Evolutionary conservation across 2,329 filamentous ascomycete genomes (phyloP).

Genomic region (Fusarium pseudograminearum): DNA sequence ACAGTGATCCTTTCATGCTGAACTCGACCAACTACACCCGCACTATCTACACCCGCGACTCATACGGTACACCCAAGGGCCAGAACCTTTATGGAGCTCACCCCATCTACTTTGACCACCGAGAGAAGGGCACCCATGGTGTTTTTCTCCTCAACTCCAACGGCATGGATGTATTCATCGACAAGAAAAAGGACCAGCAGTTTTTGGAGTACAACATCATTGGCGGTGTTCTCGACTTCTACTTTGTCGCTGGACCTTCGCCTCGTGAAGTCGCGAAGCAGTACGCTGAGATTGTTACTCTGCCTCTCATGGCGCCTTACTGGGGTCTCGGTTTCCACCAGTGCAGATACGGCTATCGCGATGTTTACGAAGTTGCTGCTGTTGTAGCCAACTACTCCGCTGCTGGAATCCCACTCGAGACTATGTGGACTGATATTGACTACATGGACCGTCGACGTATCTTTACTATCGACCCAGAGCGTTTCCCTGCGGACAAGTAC

Average conservation of each 20-base stretch:
- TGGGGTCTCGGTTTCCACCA: conserved; percentile 73
- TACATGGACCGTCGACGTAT: conserved; percentile 53
- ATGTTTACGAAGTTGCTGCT: conserved; percentile 74
- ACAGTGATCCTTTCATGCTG: conserved; percentile 76
- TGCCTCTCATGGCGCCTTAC: conserved; percentile 72
- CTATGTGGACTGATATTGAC: conserved; percentile 59
- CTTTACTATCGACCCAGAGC: conserved; percentile 73
- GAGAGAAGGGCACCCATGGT: conserved; percentile 68
- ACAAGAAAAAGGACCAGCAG: conserved; percentile 68
- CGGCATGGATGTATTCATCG: conserved; percentile 82
- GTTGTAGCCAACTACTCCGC: conserved; percentile 75
- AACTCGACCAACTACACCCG: conserved; percentile 72
- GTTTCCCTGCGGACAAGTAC: conserved; percentile 72
- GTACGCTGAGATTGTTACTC: conserved; percentile 67
- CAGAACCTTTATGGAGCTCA: conserved; percentile 80
- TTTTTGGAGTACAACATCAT: conserved; percentile 85
- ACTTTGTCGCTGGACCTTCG: conserved; percentile 71
- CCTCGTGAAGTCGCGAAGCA: conserved; percentile 70
- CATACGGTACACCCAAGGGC: conserved; percentile 70
- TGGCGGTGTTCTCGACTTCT: conserved; percentile 80
- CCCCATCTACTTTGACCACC: conserved; percentile 80
- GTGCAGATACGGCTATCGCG: conserved; percentile 73
- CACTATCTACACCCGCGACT: conserved; percentile 70
- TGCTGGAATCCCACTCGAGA: conserved; percentile 73
- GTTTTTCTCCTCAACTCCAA: conserved; percentile 80